Evolutionary conservation across 441 rosid genomes (phyloP).

Genomic region (Adansonia madagascariensis): DNA sequence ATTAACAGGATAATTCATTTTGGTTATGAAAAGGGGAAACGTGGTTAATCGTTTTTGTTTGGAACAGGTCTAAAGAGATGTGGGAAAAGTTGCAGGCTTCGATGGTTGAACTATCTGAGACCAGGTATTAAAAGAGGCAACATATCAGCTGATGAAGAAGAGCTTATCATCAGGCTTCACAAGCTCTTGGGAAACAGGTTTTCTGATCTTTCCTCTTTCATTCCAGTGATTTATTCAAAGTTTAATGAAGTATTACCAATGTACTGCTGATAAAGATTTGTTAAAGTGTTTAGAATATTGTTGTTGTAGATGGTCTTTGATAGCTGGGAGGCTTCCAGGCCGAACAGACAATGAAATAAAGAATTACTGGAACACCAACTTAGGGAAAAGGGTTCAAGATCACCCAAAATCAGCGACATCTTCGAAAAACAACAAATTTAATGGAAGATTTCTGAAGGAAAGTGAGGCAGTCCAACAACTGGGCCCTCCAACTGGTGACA

Average conservation of each 20-base stretch:
- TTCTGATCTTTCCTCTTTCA: too few relatives aligned
- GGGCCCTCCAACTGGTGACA: background rate
- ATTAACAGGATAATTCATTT: too few relatives aligned
- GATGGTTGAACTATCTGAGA: constrained; percentile 49
- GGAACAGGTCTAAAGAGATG: constrained; percentile 41
- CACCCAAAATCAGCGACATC: background rate
- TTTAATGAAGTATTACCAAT: too few relatives aligned
- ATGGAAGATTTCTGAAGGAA: background rate
- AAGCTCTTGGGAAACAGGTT: constrained; percentile 48
- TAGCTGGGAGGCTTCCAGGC: constrained; percentile 54
- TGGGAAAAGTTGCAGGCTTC: constrained; percentile 49
- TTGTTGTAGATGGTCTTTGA: constrained; percentile 43
- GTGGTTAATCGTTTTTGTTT: background rate
- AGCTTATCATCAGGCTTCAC: constrained; percentile 53
- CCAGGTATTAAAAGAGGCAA: constrained; percentile 56
- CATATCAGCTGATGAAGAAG: constrained; percentile 48
- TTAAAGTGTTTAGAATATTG: too few relatives aligned
- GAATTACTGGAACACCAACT: constrained; percentile 33
- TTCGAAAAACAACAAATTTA: background rate
- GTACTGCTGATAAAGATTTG: too few relatives aligned
- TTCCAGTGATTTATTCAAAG: too few relatives aligned
- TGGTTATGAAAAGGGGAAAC: too few relatives aligned
- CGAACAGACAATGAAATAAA: constrained; percentile 23
- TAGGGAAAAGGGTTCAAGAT: constrained; percentile 32
- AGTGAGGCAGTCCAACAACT: background rate